phyloP scores from a whole-genome alignment of 345 rosid genomes.

The Hibiscus syriacus region DNA sequence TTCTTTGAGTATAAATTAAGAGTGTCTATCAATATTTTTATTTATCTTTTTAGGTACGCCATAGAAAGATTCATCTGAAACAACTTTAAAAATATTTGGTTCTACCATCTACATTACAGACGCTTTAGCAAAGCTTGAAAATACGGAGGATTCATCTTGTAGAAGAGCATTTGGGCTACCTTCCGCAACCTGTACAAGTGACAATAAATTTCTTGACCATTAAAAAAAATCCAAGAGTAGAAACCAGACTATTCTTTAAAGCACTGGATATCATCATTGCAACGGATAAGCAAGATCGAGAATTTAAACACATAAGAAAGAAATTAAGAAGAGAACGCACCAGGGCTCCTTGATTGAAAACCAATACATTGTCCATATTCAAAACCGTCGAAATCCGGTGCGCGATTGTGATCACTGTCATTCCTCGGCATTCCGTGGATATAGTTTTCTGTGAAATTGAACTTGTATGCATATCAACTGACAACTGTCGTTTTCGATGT shows the following conservation, averaged over 20 bases:
- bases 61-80: no score
- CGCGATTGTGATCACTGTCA: slow-evolving; percentile 83
- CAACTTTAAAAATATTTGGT: no score
- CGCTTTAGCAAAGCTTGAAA: slow-evolving; percentile 70
- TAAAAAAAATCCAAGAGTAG: no score
- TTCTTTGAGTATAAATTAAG: no score
- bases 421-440: slow-evolving; percentile 59
- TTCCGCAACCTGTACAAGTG: slow-evolving; percentile 48
- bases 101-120: slow-evolving; percentile 43
- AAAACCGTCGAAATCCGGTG: slow-evolving; percentile 85
- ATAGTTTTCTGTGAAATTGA: slow-evolving; percentile 60
- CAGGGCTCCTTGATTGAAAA: slow-evolving; percentile 66
- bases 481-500: no score
- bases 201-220: not conserved
- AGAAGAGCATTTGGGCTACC: slow-evolving; percentile 64
- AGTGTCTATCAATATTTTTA: no score
- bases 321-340: slow-evolving; percentile 18
- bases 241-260: not conserved
- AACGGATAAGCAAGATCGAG: not conserved
- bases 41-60: no score
- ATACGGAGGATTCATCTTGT: slow-evolving; percentile 45
- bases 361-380: slow-evolving; percentile 58
- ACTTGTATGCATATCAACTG: slow-evolving; percentile 67
- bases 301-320: not conserved
- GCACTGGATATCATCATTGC: not conserved